These are phyloP conservation scores for Termitomyces sp. DNA, from an alignment of 768 basidiomycete genomes.

Conservation along the genomic window DNA sequence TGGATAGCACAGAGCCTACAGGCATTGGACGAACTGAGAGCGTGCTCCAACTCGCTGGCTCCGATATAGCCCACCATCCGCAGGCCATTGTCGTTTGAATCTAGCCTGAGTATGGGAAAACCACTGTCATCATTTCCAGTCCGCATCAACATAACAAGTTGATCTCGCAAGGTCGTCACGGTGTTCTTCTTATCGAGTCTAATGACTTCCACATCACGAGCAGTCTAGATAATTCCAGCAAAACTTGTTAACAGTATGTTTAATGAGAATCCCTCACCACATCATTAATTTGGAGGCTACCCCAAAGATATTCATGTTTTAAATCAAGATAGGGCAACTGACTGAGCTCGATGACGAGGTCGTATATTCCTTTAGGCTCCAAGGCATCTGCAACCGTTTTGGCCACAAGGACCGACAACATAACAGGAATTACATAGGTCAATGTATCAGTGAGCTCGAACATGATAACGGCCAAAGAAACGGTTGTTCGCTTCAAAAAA, in stretches of 20 bases:
- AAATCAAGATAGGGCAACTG: conserved; percentile 91
- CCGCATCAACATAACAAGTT: conserved; percentile 55
- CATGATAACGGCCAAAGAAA: conserved; percentile 94
- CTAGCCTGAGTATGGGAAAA: conserved; percentile 77
- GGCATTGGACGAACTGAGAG: conserved; percentile 56
- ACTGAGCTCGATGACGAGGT: conserved; percentile 89
- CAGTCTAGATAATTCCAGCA: conserved; percentile 42
- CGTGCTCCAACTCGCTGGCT: conserved; percentile 91
- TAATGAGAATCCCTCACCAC: conserved; percentile 51
- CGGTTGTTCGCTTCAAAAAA: conserved; percentile 66
- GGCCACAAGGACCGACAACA: conserved; percentile 84
- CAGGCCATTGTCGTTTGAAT: conserved; percentile 40
- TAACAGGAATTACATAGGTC: conserved; percentile 88
- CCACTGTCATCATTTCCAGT: conserved; percentile 74
- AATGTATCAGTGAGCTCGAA: conserved; percentile 93
- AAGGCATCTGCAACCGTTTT: conserved; percentile 88
- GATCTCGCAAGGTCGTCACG: conserved; percentile 68
- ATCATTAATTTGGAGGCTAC: conserved; percentile 67
- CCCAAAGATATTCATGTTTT: conserved; percentile 91
- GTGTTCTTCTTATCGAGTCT: conserved; percentile 72
- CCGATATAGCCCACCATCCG: conserved; percentile 90
- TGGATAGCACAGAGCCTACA: background rate
- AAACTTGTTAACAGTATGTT: background rate
- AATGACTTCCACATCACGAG: conserved; percentile 67
- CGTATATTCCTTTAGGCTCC: conserved; percentile 95